Percentiles rank a stretch among this genome's conserved stretches.
Evolutionary conservation across 768 basidiomycete genomes (phyloP).

Genomic region (Phaffia tasmanica): DNA sequence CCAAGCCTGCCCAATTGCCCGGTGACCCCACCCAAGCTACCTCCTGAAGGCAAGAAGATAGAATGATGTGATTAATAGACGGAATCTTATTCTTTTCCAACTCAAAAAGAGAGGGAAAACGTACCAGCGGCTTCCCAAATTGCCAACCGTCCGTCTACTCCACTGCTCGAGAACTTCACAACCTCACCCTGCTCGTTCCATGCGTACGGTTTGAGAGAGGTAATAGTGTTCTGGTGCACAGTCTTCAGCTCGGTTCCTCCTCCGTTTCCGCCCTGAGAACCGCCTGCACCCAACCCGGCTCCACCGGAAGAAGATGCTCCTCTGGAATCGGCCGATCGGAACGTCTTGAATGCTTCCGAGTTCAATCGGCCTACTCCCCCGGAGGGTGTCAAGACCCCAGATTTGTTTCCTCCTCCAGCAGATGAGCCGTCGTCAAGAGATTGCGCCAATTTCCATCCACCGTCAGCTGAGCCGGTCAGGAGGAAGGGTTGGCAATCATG

Average conservation of each 20-base stretch:
- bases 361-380: conserved; percentile 60
- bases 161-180: conserved; percentile 71
- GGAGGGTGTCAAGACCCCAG: conserved; percentile 42
- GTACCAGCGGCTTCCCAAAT: conserved; percentile 53
- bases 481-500: conserved; percentile 95
- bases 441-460: conserved; percentile 67
- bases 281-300: conserved; percentile 26
- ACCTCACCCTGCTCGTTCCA: conserved; percentile 49
- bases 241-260: conserved; percentile 69
- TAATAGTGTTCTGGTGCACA: conserved; percentile 97
- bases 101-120: too few species aligned
- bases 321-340: conserved; percentile 79
- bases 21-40: too few species aligned
- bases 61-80: too few species aligned
- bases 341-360: conserved; percentile 85
- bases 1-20: too few species aligned
- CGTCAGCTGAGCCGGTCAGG: conserved; percentile 55
- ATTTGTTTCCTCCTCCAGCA: conserved; percentile 40
- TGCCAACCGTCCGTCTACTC: conserved; percentile 85
- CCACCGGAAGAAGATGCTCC: conserved; percentile 40
- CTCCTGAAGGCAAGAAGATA: too few species aligned
- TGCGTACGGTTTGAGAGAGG: conserved; percentile 70
- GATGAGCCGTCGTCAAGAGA: conserved; percentile 72
- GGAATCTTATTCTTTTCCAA: too few species aligned
- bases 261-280: conserved; percentile 33